Base-by-base conservation (phyloP, 2,329 filamentous ascomycete genomes). In the Diaporthe australafricana region DNA sequence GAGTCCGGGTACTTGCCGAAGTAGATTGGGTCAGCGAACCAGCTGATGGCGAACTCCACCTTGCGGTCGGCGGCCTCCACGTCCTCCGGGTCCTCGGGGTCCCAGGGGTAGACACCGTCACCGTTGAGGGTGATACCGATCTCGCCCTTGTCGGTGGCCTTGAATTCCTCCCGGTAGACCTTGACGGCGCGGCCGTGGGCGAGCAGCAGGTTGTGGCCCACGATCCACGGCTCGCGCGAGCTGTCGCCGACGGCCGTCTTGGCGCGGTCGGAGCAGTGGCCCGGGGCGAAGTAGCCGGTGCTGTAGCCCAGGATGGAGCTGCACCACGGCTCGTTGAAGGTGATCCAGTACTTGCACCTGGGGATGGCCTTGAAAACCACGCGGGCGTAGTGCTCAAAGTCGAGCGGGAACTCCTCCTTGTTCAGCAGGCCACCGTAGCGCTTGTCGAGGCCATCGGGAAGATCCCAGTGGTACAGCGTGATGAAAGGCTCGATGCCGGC, bases 41-140 rank as follows among this genome's bases (percentile, higher is more conserved):
- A 97, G 66, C 89, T 91, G 81, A 96, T 97, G 77, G 92, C 88
- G 80, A 97, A 97, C 83, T 97, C 94, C 77, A 96, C 90, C 85
- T 95, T 95, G 79, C 94, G 92, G 78, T 93, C 86, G 75, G 89
- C 91, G 17, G 94, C 94, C 81, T 92, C 92, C 69, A 94, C 87
- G 79, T 97, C 94, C 22, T 84, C 85, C 8, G 93, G 90, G 79
- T 96, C 92, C 75, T 91, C 86, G 1, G 93, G 87, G 78, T 97
- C 94, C 92, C 93, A 97, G 7, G 94, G 94, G 80, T 94, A 94
- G 25, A 90, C 89, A 85, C 90, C 93, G 80, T 97, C 94, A 73
- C 94, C 94, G 80, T 97, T 97, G 72, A 97, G 87, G 22, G 94
- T 96, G 80, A 97, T 97, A 53, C 93, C 94, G 78, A 97, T 96